Evolutionary conservation across 73 alveolate genomes (phyloP).

Genomic region (Effrenium voratum): DNA sequence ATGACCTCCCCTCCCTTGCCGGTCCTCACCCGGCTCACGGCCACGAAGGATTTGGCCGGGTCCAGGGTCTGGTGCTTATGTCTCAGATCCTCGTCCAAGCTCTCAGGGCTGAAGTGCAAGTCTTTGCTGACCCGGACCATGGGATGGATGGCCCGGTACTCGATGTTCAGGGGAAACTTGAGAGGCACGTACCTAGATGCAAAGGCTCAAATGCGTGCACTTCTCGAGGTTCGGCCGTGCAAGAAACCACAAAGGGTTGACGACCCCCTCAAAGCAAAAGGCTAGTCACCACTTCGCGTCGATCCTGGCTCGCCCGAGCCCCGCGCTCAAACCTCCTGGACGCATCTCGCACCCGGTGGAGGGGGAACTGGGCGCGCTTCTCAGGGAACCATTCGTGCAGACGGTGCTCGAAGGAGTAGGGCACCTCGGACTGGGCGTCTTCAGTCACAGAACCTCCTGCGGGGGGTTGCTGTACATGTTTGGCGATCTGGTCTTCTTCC

Average conservation of each 20-base stretch:
- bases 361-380: constrained; percentile 38
- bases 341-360: constrained; percentile 44
- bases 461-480: too few relatives aligned
- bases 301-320: neutral
- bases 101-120: neutral
- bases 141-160: constrained; percentile 72
- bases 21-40: constrained; percentile 41
- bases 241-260: neutral
- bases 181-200: constrained; percentile 53
- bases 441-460: too few relatives aligned
- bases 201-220: too few relatives aligned
- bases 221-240: too few relatives aligned
- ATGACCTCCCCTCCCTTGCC: constrained; percentile 65
- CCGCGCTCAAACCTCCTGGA: constrained; percentile 56
- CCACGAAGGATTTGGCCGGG: constrained; percentile 57
- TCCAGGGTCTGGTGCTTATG: constrained; percentile 72
- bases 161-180: constrained; percentile 77
- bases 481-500: too few relatives aligned
- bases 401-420: constrained; percentile 86
- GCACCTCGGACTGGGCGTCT: constrained; percentile 35
- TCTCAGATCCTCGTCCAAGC: neutral
- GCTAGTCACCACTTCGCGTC: neutral
- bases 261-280: neutral
- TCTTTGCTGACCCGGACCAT: constrained; percentile 90
- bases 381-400: constrained; percentile 67